Conservation (phyloP, 2,329 filamentous ascomycete species). For the Hypoxylon sp. region DNA sequence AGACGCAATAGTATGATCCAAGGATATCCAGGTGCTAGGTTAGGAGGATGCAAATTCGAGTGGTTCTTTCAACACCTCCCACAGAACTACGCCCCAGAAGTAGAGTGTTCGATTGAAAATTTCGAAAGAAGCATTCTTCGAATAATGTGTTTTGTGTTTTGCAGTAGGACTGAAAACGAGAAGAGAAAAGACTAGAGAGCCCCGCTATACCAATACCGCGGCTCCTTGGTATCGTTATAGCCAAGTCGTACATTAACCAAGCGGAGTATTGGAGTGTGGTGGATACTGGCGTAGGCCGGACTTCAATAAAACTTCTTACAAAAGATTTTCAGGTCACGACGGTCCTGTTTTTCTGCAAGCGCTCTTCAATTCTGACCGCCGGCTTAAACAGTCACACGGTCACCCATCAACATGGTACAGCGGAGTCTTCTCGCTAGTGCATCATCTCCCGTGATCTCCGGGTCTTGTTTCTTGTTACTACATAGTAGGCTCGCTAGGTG, state of each 20-base stretch:
- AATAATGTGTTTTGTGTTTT: neutral
- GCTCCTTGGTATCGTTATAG: conserved; percentile 5
- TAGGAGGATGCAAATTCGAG: no score
- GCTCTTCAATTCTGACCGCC: conserved; percentile 10
- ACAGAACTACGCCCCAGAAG: neutral
- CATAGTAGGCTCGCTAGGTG: no score
- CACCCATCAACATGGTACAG: conserved; percentile 1
- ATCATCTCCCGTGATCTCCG: neutral
- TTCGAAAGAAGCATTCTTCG: neutral
- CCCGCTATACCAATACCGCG: neutral
- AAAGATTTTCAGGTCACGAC: conserved; percentile 29
- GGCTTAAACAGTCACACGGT: conserved; percentile 13
- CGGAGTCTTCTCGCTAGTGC: conserved; percentile 6
- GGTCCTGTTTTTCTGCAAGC: conserved; percentile 12
- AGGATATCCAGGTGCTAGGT: neutral
- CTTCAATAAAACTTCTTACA: neutral
- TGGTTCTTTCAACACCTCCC: neutral
- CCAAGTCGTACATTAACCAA: neutral
- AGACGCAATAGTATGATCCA: conserved; percentile 11
- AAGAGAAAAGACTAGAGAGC: neutral
- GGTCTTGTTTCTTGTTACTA: no score
- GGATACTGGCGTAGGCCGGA: conserved; percentile 1
- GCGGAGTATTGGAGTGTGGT: no score
- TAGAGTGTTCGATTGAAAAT: neutral
- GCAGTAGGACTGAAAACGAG: neutral